phyloP scores from a whole-genome alignment of 2,329 filamentous ascomycete genomes.

The Chaetomiaceae sp. region DNA sequence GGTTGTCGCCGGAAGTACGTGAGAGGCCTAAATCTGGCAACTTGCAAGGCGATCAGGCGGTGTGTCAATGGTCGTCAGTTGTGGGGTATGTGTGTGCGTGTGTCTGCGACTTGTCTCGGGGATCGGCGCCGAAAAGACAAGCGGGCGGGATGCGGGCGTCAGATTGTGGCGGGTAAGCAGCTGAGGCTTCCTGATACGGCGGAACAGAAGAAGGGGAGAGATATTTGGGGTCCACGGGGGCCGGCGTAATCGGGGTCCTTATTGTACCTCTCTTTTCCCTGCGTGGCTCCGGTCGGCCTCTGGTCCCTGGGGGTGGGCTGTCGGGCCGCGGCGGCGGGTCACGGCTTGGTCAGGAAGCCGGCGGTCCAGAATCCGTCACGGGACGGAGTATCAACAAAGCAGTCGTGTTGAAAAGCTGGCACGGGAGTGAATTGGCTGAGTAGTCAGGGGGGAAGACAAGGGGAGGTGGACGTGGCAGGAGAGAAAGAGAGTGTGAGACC shows the following conservation, averaged over 20 bases:
- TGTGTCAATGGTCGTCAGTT: background rate
- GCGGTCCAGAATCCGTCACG: background rate
- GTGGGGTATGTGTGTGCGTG: background rate
- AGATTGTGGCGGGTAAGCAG: background rate
- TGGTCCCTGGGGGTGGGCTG: conserved; percentile 12
- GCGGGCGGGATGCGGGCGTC: background rate
- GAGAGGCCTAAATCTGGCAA: background rate
- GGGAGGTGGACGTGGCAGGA: no score
- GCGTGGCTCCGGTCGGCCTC: conserved; percentile 9
- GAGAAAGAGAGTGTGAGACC: no score
- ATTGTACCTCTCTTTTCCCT: conserved; percentile 1
- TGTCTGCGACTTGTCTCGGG: conserved; percentile 3
- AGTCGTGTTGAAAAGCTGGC: background rate
- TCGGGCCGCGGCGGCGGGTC: conserved; percentile 18
- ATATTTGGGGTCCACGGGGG: conserved; percentile 18
- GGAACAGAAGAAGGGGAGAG: conserved; percentile 9
- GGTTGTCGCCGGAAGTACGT: background rate
- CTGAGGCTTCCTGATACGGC: background rate
- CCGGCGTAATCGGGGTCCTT: conserved; percentile 13
- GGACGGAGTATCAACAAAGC: conserved; percentile 5
- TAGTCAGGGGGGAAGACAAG: no score
- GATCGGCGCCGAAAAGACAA: conserved; percentile 13
- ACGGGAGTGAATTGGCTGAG: background rate
- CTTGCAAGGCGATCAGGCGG: background rate
- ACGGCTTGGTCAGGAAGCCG: conserved; percentile 4